Conservation (phyloP, 495 filamentous ascomycete species). For the Podospora sp. region DNA sequence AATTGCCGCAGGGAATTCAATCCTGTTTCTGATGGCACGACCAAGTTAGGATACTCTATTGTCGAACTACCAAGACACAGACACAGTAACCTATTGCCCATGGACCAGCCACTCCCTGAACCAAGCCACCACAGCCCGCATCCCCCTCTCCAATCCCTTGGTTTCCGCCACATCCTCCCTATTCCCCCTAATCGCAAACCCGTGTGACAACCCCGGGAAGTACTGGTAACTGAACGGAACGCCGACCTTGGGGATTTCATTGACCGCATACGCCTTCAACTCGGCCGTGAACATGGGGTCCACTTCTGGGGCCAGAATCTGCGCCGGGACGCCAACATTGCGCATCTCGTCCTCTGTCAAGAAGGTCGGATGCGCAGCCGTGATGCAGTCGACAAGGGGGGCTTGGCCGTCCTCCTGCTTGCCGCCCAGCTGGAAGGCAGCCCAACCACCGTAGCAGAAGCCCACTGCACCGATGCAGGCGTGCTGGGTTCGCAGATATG, state of each 20-base stretch:
- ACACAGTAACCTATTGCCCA: neutral
- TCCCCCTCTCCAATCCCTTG: slow-evolving; percentile 40
- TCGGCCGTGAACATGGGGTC: slow-evolving; percentile 49
- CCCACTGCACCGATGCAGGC: slow-evolving; percentile 47
- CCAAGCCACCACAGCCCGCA: slow-evolving; percentile 37
- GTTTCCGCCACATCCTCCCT: slow-evolving; percentile 34
- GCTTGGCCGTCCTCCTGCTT: slow-evolving; percentile 25
- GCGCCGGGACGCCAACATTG: slow-evolving; percentile 48
- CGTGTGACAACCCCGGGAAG: slow-evolving; percentile 53
- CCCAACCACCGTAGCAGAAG: slow-evolving; percentile 58
- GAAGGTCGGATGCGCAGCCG: slow-evolving; percentile 49
- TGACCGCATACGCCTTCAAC: slow-evolving; percentile 45
- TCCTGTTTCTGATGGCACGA: too few relatives aligned
- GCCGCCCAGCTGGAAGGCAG: slow-evolving; percentile 47
- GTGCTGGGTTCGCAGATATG: slow-evolving; percentile 14
- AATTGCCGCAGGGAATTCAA: neutral
- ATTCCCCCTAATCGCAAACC: slow-evolving; percentile 45
- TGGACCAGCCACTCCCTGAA: slow-evolving; percentile 31
- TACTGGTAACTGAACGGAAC: slow-evolving; percentile 54
- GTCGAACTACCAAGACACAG: too few relatives aligned
- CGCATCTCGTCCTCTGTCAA: slow-evolving; percentile 48
- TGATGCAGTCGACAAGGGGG: slow-evolving; percentile 50
- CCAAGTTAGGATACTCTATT: too few relatives aligned
- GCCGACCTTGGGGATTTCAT: slow-evolving; percentile 42
- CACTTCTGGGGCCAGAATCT: slow-evolving; percentile 54